Evolutionary conservation across 306 rosid genomes (phyloP).

Genomic region (Prunus mira): DNA sequence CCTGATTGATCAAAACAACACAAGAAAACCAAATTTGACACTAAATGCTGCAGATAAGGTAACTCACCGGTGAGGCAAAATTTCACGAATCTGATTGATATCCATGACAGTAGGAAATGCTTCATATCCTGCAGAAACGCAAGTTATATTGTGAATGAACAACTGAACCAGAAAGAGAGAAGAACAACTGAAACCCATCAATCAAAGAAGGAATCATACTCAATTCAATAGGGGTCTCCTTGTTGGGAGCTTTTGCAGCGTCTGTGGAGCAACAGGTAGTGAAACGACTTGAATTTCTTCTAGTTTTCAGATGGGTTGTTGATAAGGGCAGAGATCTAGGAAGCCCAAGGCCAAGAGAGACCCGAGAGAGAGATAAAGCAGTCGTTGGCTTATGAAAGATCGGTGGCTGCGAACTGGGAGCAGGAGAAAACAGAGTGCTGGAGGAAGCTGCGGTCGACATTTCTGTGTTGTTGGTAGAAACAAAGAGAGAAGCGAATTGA

Average conservation of each 20-base stretch:
- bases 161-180: neutral
- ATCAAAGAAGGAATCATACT: constrained; percentile 26
- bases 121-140: constrained; percentile 48
- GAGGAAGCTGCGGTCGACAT: constrained; percentile 54
- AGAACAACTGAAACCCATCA: neutral
- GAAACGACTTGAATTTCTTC: constrained; percentile 22
- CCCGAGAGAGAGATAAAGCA: constrained; percentile 2
- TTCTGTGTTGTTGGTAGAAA: constrained; percentile 13
- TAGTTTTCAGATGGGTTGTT: constrained; percentile 19
- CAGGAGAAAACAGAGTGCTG: constrained; percentile 30
- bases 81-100: constrained; percentile 75
- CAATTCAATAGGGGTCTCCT: constrained; percentile 56
- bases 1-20: neutral
- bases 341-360: constrained; percentile 16
- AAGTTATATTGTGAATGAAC: neutral
- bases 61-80: constrained; percentile 78
- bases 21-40: neutral
- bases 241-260: constrained; percentile 29
- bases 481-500: neutral
- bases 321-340: constrained; percentile 31
- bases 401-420: constrained; percentile 23
- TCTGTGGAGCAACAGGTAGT: constrained; percentile 34
- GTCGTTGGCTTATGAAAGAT: constrained; percentile 19
- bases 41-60: neutral
- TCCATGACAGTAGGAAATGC: constrained; percentile 85